Evolutionary conservation across 345 rosid genomes (phyloP).

Genomic region (Abelmoschus esculentus): DNA sequence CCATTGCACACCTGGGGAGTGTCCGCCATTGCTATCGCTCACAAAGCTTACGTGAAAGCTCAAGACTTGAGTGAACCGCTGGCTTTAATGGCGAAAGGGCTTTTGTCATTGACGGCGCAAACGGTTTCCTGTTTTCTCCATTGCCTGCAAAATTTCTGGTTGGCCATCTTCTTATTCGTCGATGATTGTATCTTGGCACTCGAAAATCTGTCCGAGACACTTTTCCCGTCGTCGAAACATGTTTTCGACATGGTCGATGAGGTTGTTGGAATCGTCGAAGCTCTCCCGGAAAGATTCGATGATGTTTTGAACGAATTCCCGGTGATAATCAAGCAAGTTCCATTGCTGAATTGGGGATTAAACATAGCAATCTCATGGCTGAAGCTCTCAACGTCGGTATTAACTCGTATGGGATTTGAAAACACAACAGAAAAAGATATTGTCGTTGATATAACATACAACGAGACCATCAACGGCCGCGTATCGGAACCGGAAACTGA

Average conservation of each 20-base stretch:
- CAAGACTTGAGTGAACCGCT: conserved; percentile 26
- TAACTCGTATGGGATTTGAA: conserved; percentile 23
- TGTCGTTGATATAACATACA: conserved; percentile 27
- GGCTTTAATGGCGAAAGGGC: conserved; percentile 19
- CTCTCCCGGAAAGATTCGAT: conserved; percentile 46
- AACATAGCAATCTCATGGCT: neutral
- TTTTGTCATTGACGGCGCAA: conserved; percentile 12
- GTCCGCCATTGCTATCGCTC: conserved; percentile 26
- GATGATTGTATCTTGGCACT: conserved; percentile 46
- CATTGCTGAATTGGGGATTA: neutral
- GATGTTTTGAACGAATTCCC: conserved; percentile 24
- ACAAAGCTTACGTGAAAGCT: conserved; percentile 28
- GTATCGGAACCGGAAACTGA: conserved; percentile 1
- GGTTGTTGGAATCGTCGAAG: conserved; percentile 29
- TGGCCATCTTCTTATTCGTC: conserved; percentile 25
- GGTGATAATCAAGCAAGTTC: conserved; percentile 20
- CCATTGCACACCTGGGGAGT: conserved; percentile 55
- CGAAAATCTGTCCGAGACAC: conserved; percentile 27
- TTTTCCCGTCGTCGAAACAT: conserved; percentile 42
- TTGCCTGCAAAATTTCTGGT: conserved; percentile 24
- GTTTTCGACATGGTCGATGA: conserved; percentile 39
- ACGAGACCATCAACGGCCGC: conserved; percentile 7
- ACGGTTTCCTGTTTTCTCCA: conserved; percentile 20
- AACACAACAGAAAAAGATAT: conserved; percentile 47
- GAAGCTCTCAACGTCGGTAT: neutral